Percentiles rank a stretch among this genome's conserved stretches.
phyloP scores from a whole-genome alignment of 2,329 filamentous ascomycete species.

The Ceratocystiopsis minuta region DNA sequence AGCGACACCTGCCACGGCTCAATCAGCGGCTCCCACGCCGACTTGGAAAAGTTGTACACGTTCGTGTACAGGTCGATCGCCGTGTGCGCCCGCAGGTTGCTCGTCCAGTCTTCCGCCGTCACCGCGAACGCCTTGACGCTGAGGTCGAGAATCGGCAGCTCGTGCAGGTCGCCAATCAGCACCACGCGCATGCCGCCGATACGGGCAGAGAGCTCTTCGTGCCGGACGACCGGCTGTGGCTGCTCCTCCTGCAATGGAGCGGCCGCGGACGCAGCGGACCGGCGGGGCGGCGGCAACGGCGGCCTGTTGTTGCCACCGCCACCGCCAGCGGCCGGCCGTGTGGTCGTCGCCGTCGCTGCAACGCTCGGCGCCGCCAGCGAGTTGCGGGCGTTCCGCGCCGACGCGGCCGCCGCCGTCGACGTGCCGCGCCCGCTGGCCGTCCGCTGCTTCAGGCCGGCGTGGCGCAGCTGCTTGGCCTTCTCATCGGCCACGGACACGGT shows the following conservation, averaged over 20 bases:
- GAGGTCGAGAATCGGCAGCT: slow-evolving; percentile 84
- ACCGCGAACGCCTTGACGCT: slow-evolving; percentile 81
- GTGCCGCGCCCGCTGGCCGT: slow-evolving; percentile 37
- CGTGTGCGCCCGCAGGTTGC: slow-evolving; percentile 68
- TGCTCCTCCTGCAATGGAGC: slow-evolving; percentile 12
- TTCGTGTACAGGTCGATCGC: slow-evolving; percentile 90
- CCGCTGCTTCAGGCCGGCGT: slow-evolving; percentile 32
- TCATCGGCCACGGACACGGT: slow-evolving; percentile 25
- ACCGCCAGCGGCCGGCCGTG: background rate
- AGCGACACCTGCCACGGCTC: slow-evolving; percentile 95
- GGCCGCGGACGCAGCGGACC: background rate
- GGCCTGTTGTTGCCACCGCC: background rate
- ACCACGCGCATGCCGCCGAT: slow-evolving; percentile 83
- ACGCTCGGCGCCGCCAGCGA: slow-evolving; percentile 7
- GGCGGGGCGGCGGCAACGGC: too few species aligned
- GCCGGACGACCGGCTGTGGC: slow-evolving; percentile 17
- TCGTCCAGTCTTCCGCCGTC: slow-evolving; percentile 80
- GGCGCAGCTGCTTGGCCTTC: slow-evolving; percentile 36
- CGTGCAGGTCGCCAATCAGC: slow-evolving; percentile 87
- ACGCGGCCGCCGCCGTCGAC: slow-evolving; percentile 27
- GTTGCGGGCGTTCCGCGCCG: slow-evolving; percentile 13
- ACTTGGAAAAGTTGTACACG: slow-evolving; percentile 98
- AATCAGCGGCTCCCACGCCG: slow-evolving; percentile 88
- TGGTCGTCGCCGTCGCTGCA: background rate
- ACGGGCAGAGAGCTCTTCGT: slow-evolving; percentile 69